These are phyloP conservation scores for Ambrosiella xylebori DNA, from an alignment of 2,329 filamentous ascomycete species.

Conservation along the genomic window DNA sequence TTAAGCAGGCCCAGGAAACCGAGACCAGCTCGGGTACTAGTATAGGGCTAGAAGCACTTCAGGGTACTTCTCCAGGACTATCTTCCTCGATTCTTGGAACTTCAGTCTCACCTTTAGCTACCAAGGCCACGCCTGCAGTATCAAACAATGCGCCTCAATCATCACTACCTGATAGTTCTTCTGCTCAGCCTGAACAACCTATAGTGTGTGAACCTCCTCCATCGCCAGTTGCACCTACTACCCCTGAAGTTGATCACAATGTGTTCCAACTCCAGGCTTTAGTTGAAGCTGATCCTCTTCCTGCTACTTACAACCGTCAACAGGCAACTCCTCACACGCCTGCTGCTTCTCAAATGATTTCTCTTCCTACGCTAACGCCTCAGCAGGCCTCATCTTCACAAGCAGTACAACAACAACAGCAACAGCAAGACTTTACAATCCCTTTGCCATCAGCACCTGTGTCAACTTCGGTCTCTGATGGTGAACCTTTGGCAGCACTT, in stretches of 20 bases:
- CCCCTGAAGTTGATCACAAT: constrained; percentile 6
- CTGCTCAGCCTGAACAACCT: background rate
- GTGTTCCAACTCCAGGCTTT: constrained; percentile 8
- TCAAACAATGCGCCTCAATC: background rate
- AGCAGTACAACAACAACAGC: background rate
- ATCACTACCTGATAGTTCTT: background rate
- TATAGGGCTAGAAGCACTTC: background rate
- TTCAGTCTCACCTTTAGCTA: background rate
- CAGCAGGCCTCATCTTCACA: background rate
- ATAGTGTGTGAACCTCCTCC: background rate
- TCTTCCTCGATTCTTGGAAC: background rate
- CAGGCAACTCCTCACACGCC: background rate
- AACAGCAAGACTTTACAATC: constrained; percentile 8
- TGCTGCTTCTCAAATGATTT: background rate
- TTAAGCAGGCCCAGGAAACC: background rate
- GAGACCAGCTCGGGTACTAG: background rate
- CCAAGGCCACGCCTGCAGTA: background rate
- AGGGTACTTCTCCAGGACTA: background rate
- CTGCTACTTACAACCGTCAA: background rate
- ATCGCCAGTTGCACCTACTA: background rate
- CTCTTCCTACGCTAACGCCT: background rate
- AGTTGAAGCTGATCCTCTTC: constrained; percentile 7
- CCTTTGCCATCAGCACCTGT: constrained; percentile 6
- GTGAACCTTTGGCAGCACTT: constrained; percentile 2
- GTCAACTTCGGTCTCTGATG: background rate